Base-by-base conservation (phyloP, 345 rosid genomes). In the Salix koriyanagi region DNA sequence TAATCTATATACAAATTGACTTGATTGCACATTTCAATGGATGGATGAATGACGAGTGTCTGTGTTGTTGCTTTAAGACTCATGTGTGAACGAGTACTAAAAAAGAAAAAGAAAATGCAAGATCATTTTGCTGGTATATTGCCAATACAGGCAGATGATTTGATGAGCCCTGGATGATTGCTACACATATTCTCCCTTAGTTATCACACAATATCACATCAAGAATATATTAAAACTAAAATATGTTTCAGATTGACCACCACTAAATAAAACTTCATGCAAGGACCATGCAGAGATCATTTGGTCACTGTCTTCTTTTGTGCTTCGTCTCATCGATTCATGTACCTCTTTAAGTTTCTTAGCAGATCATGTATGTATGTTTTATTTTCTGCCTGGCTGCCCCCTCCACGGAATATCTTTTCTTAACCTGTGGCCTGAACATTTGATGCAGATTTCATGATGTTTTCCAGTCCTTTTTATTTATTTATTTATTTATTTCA, bases 1-100 rank as follows among this genome's bases (percentile, higher is more conserved):
- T 91, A 83, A 82, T 56, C 61, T 10, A 61, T n/a, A 6, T 54
- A 18, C 37, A 56, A 37, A 66, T 74, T 36, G 18, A 32, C 39
- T 65, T 28, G 66, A 12, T 60, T 26, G 10, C 65, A 37, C 66
- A 61, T 52, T 65, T 16, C 23, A 32, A 0, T 72, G 76, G 36
- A 61, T 65, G 50, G 36, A 61, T 65, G 50, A 25, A 61, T 30
- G 28, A 65, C 0, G 68, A 7, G 41, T 19, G 21, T 30, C 21
- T 65, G 37, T 32, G 39, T 16, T 58, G 68, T 13, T 30, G 14
- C 41, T 15, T 65, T 65, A 28, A 65, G 68, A 28, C 41, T 65
- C 23, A 3, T 58, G 2, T 6, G 68, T 65, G 39, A 65, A 28
- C 0, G 68, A 65, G 16, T 65, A 28, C 16, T 5, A 18, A 32